Base-by-base conservation (phyloP, 208 protist genomes). In the Trypanosoma congolense region DNA sequence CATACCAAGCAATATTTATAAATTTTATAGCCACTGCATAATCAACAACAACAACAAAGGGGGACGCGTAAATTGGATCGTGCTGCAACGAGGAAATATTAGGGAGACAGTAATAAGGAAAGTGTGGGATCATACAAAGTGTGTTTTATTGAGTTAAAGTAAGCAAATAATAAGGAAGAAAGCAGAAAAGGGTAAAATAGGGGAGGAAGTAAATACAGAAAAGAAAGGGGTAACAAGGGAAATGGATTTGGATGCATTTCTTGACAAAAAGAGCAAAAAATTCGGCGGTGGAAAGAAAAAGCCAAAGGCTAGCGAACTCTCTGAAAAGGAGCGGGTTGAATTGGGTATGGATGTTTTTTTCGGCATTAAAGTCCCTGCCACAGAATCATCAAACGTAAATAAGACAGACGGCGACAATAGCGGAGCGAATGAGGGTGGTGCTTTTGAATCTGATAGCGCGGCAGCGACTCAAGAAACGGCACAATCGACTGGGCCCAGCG, bases 211-310 rank as follows among this genome's bases (percentile, higher is more conserved):
- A 35, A 18, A 30, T 25, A 9, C 3, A 21, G 12, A 22, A 40
- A 33, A 12, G 33, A 9, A 47, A 47, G 29, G 19, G 14, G 35
- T 29, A 3, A 16, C 10, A 50, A 62, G 38, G 12, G 12, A 38
- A 9, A 83, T 76, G 64, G 77, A 91, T 50, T 66, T 87, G 25
- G 71, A 81, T 65, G 36, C 72, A 9, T 87, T 86, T 26, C 72
- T 87, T 19, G 68, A 73, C 49, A 90, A 87, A 55, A 79, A 83
- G 48, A 72, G 62, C 19, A 83, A 90, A 53, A 83, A 85, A 53
- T 63, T 60, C 45, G 60, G 71, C 49, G 53, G 60, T 21, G 52
- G 59, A 28, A 89, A 85, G 65, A 75, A 75, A 48, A 85, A 87
- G 65, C 40, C 63, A 0, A 75, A 58, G 19, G 52, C 33, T 16